These are phyloP conservation scores for Knufia fluminis DNA, from an alignment of 2,329 filamentous ascomycete species.

Conservation along the genomic window DNA sequence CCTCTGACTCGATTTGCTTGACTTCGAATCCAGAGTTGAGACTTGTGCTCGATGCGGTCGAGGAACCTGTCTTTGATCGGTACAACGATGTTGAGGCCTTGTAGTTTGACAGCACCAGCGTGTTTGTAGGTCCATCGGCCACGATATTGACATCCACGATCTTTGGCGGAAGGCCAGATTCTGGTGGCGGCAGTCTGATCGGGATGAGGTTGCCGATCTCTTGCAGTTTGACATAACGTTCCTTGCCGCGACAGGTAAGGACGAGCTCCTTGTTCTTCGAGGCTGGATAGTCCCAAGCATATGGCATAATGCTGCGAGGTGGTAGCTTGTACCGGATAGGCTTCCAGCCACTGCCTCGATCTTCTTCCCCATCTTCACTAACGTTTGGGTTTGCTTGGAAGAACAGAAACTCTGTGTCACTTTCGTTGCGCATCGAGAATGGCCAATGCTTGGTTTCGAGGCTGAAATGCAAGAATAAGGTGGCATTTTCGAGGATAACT, in stretches of 20 bases:
- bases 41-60: constrained; percentile 47
- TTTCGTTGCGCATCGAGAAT: constrained; percentile 97
- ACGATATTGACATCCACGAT: constrained; percentile 96
- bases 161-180: constrained; percentile 58
- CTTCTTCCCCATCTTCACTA: constrained; percentile 73
- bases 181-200: constrained; percentile 69
- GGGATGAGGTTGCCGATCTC: constrained; percentile 95
- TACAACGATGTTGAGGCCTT: constrained; percentile 89
- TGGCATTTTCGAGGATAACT: constrained; percentile 83
- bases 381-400: constrained; percentile 89
- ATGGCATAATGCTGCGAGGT: constrained; percentile 95
- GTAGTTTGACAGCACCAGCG: constrained; percentile 87
- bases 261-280: constrained; percentile 94
- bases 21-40: constrained; percentile 73
- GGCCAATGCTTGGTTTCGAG: constrained; percentile 94
- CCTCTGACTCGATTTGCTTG: constrained; percentile 78
- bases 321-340: constrained; percentile 88
- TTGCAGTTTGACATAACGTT: constrained; percentile 85
- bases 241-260: constrained; percentile 66
- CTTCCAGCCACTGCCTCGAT: constrained; percentile 74
- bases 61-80: constrained; percentile 49
- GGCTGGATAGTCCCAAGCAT: constrained; percentile 97
- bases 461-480: constrained; percentile 84
- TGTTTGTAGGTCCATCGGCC: constrained; percentile 91
- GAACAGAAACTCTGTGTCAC: constrained; percentile 92